A percentile compares a stretch with the other conserved stretches of the same genome.
Conservation (phyloP, 2,329 filamentous ascomycete species). For the Chaetoscypha palmicola region DNA sequence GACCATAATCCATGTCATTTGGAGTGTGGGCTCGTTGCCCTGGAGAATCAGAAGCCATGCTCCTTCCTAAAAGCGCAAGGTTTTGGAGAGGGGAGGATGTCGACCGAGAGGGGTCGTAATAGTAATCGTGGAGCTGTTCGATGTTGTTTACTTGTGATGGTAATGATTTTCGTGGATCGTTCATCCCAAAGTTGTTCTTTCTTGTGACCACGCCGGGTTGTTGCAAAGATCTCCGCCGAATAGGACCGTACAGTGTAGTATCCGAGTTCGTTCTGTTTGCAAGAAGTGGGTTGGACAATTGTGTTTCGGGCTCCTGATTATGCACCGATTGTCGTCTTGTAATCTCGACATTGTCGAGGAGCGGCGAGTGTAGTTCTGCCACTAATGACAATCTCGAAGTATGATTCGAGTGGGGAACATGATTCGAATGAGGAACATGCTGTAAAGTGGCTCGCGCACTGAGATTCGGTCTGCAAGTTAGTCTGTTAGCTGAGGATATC, state of each 20-base stretch:
- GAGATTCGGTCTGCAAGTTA: slow-evolving; percentile 10
- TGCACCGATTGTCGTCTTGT: slow-evolving; percentile 2
- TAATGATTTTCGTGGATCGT: slow-evolving; percentile 14
- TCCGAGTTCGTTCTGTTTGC: slow-evolving; percentile 19
- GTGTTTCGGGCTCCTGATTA: slow-evolving; percentile 7
- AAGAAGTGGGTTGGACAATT: slow-evolving; percentile 1
- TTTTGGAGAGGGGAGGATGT: slow-evolving; percentile 13
- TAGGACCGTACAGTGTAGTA: slow-evolving; percentile 23
- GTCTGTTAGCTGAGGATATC: slow-evolving; percentile 4
- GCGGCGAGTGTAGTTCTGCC: slow-evolving; percentile 18
- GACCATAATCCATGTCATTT: slow-evolving; percentile 49
- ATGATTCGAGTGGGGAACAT: slow-evolving; percentile 13
- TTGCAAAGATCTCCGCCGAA: slow-evolving; percentile 27
- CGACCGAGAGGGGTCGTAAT: slow-evolving; percentile 13
- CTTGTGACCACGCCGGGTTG: slow-evolving; percentile 30
- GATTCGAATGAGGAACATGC: no score
- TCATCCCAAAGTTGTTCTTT: slow-evolving; percentile 15
- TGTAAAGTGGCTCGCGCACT: slow-evolving; percentile 21
- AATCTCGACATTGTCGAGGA: slow-evolving; percentile 8
- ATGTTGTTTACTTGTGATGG: slow-evolving; percentile 15
- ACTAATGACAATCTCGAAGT: slow-evolving; percentile 26
- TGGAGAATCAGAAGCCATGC: slow-evolving; percentile 7
- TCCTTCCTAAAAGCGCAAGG: slow-evolving; percentile 6
- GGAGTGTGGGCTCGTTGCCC: slow-evolving; percentile 37
- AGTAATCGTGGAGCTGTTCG: slow-evolving; percentile 13